Conservation (phyloP, 768 basidiomycete genomes). For the Tricholoma flavovirens region DNA sequence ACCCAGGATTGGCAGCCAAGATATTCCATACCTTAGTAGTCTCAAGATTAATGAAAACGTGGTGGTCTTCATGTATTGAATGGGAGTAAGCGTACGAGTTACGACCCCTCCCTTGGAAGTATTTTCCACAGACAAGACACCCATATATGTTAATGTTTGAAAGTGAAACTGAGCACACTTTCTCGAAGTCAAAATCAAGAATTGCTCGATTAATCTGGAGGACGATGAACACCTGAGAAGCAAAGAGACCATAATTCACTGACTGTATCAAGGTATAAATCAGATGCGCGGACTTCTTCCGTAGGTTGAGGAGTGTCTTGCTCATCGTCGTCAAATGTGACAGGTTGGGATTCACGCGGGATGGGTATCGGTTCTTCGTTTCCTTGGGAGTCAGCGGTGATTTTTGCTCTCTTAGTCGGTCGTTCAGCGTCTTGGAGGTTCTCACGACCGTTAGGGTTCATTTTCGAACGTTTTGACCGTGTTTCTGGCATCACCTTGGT, state of each 20-base stretch:
- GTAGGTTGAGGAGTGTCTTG: constrained; percentile 21
- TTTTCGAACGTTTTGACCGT: constrained; percentile 8
- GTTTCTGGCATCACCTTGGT: constrained; percentile 1
- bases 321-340: constrained; percentile 22
- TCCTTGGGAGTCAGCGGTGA: constrained; percentile 1
- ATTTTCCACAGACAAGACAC: constrained; percentile 97
- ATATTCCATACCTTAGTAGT: constrained; percentile 71
- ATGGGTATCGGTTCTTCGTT: neutral
- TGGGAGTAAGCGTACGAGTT: constrained; percentile 95
- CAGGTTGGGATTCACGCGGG: neutral
- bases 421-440: constrained; percentile 18
- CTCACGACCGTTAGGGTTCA: constrained; percentile 4
- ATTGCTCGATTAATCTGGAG: constrained; percentile 80
- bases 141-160: constrained; percentile 98
- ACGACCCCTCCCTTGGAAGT: constrained; percentile 94
- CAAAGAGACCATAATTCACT: constrained; percentile 21
- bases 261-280: constrained; percentile 93
- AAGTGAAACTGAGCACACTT: constrained; percentile 94
- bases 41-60: constrained; percentile 95
- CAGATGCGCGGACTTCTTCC: constrained; percentile 53
- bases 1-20: constrained; percentile 1
- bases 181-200: constrained; percentile 99
- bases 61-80: constrained; percentile 96
- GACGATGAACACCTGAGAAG: constrained; percentile 7
- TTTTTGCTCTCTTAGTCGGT: constrained; percentile 31